Evolutionary conservation across 139 green algal species (phyloP), one percentile per base, ranked within the genome.

Genomic region (Closterium sp.): DNA sequence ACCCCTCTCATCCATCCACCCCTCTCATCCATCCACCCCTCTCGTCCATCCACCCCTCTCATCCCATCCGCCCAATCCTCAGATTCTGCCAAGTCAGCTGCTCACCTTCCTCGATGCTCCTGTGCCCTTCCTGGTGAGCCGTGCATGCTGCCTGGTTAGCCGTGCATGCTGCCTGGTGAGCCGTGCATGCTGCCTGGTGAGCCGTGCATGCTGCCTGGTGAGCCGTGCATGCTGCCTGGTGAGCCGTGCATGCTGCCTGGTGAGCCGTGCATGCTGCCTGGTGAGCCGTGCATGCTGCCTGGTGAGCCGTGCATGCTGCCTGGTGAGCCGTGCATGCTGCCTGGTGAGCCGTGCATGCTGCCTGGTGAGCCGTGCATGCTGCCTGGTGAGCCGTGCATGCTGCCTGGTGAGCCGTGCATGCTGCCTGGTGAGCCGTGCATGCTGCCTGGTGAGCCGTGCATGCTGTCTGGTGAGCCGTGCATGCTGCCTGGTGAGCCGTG

Each of bases 101-200:
- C 55, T 96, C 33, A 93, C 84, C 34, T 96, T 97, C 86, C 81
- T 97, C 66, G 96, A 97, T 19, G 96, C 96, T 10, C 96, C 96
- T 2, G 96, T 97, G 76, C 97, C 97, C 0, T 98, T 98, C 91
- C 93, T 98, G 86, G 88, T 97, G 86, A 90, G 90, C 34, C 34
- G 33, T 32, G 36, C 36, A 84, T 89, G 36, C 43, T 25, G 12
- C 43, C 0, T 87, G 1, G 8, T 87, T 12, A 87, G 0, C 84
- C 33, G 36, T 6, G 36, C 36, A 4, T 55, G 16, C 43, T 25
- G 12, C 43, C 0, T 87, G 1, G 8, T 87, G 84, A 87, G 0
- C 84, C 33, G 23, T 34, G 33, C 33, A 66, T 34, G 84, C 31
- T 34, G 31, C 4, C 23, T 87, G 84, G n/a, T n/a, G n/a, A n/a